A percentile compares a stretch with the other conserved stretches of the same genome.
Conservation (phyloP, 2,329 filamentous ascomycete genomes). For the Aureobasidium subglaciale region DNA sequence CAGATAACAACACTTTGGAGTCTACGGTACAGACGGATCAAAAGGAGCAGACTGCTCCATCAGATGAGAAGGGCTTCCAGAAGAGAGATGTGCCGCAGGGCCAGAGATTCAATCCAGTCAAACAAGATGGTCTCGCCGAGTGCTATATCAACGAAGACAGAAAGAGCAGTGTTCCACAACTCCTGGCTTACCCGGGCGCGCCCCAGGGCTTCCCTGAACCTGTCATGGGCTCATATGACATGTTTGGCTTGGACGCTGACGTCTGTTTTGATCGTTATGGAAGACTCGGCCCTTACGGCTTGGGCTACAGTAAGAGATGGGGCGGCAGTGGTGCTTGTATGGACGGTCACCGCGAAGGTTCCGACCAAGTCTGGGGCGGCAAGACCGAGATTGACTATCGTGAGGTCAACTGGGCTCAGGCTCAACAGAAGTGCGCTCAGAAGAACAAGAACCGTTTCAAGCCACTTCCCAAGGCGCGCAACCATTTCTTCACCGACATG, state of each 20-base stretch:
- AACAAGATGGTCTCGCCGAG: constrained; percentile 56
- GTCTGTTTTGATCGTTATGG: constrained; percentile 93
- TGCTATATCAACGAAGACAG: constrained; percentile 71
- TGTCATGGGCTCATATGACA: constrained; percentile 77
- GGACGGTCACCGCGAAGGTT: constrained; percentile 73
- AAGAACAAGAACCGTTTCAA: constrained; percentile 65
- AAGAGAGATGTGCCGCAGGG: constrained; percentile 28
- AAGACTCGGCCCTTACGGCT: constrained; percentile 78
- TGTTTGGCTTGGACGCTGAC: constrained; percentile 71
- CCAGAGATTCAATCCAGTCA: constrained; percentile 58
- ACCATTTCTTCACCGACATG: constrained; percentile 37
- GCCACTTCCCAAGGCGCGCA: constrained; percentile 27
- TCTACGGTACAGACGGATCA: constrained; percentile 28
- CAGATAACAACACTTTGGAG: constrained; percentile 52
- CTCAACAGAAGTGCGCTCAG: constrained; percentile 65
- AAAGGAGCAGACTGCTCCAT: constrained; percentile 26
- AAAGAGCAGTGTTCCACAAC: constrained; percentile 58
- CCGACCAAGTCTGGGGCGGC: constrained; percentile 70
- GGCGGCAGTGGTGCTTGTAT: constrained; percentile 82
- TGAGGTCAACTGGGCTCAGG: constrained; percentile 69
- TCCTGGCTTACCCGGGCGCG: constrained; percentile 70
- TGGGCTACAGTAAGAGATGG: constrained; percentile 70
- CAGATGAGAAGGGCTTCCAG: constrained; percentile 21
- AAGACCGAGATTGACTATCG: constrained; percentile 68
- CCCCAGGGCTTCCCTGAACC: constrained; percentile 79